Evolutionary conservation across 495 filamentous ascomycete species (phyloP), one percentile per base, ranked within the genome.

Genomic region (Aspergillus heteromorphus): DNA sequence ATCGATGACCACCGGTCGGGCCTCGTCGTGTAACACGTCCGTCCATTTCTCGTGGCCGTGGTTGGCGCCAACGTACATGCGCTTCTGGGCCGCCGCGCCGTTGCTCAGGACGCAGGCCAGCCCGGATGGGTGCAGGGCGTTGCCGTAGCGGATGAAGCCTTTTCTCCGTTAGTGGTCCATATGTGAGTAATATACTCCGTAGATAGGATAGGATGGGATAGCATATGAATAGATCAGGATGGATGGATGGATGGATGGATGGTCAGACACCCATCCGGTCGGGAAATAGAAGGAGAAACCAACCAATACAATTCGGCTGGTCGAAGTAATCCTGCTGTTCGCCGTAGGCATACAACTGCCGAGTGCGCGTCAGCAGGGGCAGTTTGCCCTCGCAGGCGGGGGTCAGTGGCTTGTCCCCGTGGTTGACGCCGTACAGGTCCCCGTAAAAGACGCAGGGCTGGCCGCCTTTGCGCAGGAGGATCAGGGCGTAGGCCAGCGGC

Each of bases 361-460:
- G 73, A 2, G 81, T 83, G 10, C 84, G 73, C 13, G 75, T 75
- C 4, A 90, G 62, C 17, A 79, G 72, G 5, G 85, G 79, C 1
- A 90, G 73, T n/a, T 77, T 71, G 40, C 78, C 79, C 51, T 76
- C 71, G 62, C 84, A 87, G 9, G 83, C 77, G 6, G 85, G 82
- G 6, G 73, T 74, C 47, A 79, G 70, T 20, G 74, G 67, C 23
- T 77, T 65, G 17, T 53, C 62, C 48, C 60, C 64, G 17, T 70
- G 79, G 55, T 77, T 65, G 59, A 85, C 84, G 20, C 87, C 86
- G 65, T 88, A 89, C 9, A 89, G 57, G 60, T 90, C 87, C 30
- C 86, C 86, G 63, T 85, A 89, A 65, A 87, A 90, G 49, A 88
- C 59, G 53, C 83, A 88, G 0, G 87, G 87, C 53, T 83, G 84